A percentile compares a stretch with the other conserved stretches of the same genome.
phyloP scores from a whole-genome alignment of 805 yeast species.

The Lachancea cidri region DNA sequence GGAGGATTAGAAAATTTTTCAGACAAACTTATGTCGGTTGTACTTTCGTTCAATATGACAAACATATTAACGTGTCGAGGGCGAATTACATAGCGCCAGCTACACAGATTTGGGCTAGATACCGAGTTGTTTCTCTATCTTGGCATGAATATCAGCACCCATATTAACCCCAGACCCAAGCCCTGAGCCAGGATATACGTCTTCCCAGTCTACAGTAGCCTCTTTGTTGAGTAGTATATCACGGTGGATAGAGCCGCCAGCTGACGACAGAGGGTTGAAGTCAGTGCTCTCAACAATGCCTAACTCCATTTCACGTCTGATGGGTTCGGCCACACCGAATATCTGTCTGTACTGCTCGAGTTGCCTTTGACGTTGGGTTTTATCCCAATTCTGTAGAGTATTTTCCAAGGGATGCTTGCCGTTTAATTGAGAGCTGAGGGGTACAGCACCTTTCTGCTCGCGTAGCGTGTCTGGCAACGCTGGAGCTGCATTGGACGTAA shows the following conservation, averaged over 20 bases:
- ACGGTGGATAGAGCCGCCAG: slow-evolving; percentile 47
- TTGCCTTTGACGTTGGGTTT: slow-evolving; percentile 60
- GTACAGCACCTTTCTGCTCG: slow-evolving; percentile 55
- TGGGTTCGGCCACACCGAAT: slow-evolving; percentile 92
- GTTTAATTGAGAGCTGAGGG: slow-evolving; percentile 53
- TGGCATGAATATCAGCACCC: slow-evolving; percentile 58
- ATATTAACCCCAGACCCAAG: slow-evolving; percentile 36
- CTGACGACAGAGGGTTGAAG: slow-evolving; percentile 58
- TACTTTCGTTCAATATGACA: neutral
- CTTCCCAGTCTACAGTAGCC: slow-evolving; percentile 85
- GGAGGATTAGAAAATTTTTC: slow-evolving; percentile 4
- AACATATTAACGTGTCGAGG: neutral
- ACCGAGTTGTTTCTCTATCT: slow-evolving; percentile 62
- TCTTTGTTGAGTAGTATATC: slow-evolving; percentile 81
- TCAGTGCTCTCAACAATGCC: slow-evolving; percentile 65
- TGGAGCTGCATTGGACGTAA: slow-evolving; percentile 59
- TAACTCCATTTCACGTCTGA: slow-evolving; percentile 85
- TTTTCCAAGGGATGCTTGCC: slow-evolving; percentile 83
- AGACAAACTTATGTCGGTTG: neutral
- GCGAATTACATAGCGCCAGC: neutral
- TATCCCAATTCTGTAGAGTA: slow-evolving; percentile 75
- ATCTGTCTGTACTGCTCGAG: slow-evolving; percentile 75
- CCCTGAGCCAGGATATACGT: slow-evolving; percentile 56
- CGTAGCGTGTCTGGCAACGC: slow-evolving; percentile 66
- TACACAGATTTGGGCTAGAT: slow-evolving; percentile 28